Percentiles rank a stretch among this genome's conserved stretches.
phyloP scores from a whole-genome alignment of 2,329 filamentous ascomycete genomes.

The Chrysoporthe austroafricana region DNA sequence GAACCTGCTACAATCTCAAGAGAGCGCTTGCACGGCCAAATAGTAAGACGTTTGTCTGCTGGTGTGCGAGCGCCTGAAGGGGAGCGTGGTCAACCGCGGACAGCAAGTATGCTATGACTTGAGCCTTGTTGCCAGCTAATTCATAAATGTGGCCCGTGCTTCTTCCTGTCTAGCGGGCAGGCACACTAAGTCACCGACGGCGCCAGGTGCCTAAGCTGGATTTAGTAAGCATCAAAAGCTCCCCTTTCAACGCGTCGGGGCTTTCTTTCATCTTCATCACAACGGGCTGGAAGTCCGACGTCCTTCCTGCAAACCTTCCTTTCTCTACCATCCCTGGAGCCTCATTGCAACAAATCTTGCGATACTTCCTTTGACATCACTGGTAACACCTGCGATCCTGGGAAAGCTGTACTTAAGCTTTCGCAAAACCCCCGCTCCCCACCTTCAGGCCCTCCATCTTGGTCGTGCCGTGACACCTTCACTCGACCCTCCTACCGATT shows the following conservation, averaged over 20 bases:
- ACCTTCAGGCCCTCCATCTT: not conserved
- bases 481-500: not conserved
- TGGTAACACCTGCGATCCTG: not conserved
- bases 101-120: slow-evolving; percentile 11
- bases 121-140: slow-evolving; percentile 13
- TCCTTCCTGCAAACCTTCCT: not conserved
- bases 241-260: not conserved
- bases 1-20: slow-evolving; percentile 21
- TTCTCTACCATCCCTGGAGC: not conserved
- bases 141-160: slow-evolving; percentile 11
- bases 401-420: not conserved
- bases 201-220: not conserved
- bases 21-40: not conserved
- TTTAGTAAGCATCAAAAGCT: not conserved
- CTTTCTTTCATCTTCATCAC: not conserved
- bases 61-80: not conserved
- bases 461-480: not conserved
- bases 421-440: not conserved
- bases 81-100: not conserved
- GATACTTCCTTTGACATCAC: not conserved
- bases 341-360: not conserved
- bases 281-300: not conserved
- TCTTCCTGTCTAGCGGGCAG: not conserved
- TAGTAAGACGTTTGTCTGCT: not conserved
- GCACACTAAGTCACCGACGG: not conserved